These are phyloP conservation scores for Monilinia polystroma DNA, from an alignment of 2,329 filamentous ascomycete species.

Conservation along the genomic window DNA sequence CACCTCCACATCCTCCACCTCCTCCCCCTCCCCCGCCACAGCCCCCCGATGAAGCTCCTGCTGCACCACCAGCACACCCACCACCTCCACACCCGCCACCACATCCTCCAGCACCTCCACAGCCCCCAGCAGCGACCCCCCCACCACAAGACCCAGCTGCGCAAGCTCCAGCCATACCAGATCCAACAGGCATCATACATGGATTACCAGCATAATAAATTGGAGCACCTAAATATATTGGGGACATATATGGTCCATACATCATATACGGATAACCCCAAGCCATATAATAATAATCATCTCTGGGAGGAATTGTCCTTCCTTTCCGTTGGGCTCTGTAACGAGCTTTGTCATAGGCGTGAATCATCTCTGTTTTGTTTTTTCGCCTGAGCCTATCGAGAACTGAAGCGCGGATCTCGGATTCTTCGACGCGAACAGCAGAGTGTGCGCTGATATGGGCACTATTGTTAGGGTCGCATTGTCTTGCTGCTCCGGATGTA, in stretches of 20 bases:
- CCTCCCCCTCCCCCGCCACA: slow-evolving; percentile 4
- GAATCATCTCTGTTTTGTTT: slow-evolving; percentile 48
- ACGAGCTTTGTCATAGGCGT: slow-evolving; percentile 56
- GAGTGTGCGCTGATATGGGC: slow-evolving; percentile 75
- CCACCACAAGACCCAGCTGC: slow-evolving; percentile 51
- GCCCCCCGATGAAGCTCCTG: slow-evolving; percentile 14
- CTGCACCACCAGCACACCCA: slow-evolving; percentile 16
- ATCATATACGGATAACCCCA: slow-evolving; percentile 54
- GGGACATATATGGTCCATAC: slow-evolving; percentile 48
- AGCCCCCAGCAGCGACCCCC: slow-evolving; percentile 44
- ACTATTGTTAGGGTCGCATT: slow-evolving; percentile 56
- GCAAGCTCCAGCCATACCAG: slow-evolving; percentile 46
- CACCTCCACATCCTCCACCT: neutral
- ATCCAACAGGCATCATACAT: slow-evolving; percentile 39
- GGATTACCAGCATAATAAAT: slow-evolving; percentile 50
- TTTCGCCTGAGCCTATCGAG: slow-evolving; percentile 35
- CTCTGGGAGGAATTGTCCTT: slow-evolving; percentile 47
- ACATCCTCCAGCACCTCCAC: slow-evolving; percentile 41
- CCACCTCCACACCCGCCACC: slow-evolving; percentile 25
- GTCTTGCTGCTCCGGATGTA: slow-evolving; percentile 48
- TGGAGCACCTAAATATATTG: slow-evolving; percentile 43
- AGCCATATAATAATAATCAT: slow-evolving; percentile 47
- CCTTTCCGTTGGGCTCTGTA: slow-evolving; percentile 52
- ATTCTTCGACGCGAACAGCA: slow-evolving; percentile 49
- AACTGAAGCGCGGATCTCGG: slow-evolving; percentile 33